A percentile compares a stretch with the other conserved stretches of the same genome.
These are phyloP conservation scores for Glycine tomentella DNA, from an alignment of 306 rosid species.

Conservation along the genomic window DNA sequence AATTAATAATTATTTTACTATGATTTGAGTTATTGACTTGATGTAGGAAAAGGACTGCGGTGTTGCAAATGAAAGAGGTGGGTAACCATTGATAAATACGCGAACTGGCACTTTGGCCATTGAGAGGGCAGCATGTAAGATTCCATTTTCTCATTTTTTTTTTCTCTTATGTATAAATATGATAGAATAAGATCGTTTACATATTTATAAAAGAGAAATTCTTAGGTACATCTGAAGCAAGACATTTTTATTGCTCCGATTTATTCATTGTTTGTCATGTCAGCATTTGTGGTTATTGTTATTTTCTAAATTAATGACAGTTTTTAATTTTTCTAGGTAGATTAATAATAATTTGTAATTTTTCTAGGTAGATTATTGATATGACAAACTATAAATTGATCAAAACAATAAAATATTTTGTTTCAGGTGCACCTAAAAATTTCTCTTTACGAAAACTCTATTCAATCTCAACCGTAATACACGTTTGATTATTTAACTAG, in stretches of 20 bases:
- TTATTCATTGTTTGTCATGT: too few species aligned
- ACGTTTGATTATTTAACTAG: not conserved
- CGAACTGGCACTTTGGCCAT: slow-evolving; percentile 47
- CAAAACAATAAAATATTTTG: too few species aligned
- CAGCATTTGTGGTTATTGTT: too few species aligned
- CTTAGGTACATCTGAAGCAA: too few species aligned
- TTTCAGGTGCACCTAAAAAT: too few species aligned
- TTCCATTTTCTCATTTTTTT: not conserved
- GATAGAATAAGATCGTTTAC: not conserved
- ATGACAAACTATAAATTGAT: too few species aligned
- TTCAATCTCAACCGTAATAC: not conserved
- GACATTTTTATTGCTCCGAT: too few species aligned
- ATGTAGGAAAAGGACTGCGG: slow-evolving; percentile 26
- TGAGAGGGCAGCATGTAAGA: slow-evolving; percentile 40
- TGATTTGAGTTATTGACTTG: not conserved
- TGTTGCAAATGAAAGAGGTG: slow-evolving; percentile 43
- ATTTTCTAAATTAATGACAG: too few species aligned
- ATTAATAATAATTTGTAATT: too few species aligned
- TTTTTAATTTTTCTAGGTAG: too few species aligned
- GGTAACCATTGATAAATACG: slow-evolving; percentile 50
- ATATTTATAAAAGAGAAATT: too few species aligned
- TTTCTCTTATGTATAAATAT: not conserved
- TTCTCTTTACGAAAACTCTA: not conserved
- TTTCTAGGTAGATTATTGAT: too few species aligned
- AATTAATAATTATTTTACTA: not conserved